Percentiles rank a stretch among this genome's conserved stretches.
Conservation (phyloP, 129 eudicot species). For the Gnaphalium uliginosum region DNA sequence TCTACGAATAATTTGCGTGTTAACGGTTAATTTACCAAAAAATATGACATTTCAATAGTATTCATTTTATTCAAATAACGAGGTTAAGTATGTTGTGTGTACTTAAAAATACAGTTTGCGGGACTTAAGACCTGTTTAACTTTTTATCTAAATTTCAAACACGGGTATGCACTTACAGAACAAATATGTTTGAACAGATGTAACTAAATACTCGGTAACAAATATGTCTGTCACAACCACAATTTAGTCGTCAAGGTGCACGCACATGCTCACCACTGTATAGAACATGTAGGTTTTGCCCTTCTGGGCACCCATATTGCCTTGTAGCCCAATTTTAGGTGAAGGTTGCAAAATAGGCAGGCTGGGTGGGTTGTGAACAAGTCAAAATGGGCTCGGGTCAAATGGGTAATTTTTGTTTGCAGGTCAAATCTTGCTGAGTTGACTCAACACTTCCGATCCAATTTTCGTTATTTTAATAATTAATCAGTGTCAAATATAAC, state of each 20-base stretch:
- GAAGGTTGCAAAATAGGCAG: background rate
- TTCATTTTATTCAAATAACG: background rate
- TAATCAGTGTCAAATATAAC: too few species aligned
- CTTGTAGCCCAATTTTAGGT: background rate
- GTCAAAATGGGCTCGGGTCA: background rate
- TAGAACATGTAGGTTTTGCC: background rate
- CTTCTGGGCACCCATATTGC: background rate
- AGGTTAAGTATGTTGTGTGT: background rate
- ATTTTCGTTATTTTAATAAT: too few species aligned
- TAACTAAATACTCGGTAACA: background rate
- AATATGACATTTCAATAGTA: background rate
- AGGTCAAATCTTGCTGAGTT: background rate
- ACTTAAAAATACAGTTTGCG: background rate
- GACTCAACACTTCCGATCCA: background rate
- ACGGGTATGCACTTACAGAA: background rate
- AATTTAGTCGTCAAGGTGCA: background rate
- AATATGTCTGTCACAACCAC: background rate
- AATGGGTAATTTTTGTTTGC: background rate
- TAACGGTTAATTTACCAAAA: background rate
- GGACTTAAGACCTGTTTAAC: background rate
- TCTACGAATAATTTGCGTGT: background rate
- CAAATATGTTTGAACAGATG: background rate
- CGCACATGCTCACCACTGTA: background rate
- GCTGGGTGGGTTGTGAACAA: background rate
- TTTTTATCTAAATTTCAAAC: background rate